phyloP scores from a whole-genome alignment of 2,329 filamentous ascomycete genomes.

The Colletotrichum destructivum region DNA sequence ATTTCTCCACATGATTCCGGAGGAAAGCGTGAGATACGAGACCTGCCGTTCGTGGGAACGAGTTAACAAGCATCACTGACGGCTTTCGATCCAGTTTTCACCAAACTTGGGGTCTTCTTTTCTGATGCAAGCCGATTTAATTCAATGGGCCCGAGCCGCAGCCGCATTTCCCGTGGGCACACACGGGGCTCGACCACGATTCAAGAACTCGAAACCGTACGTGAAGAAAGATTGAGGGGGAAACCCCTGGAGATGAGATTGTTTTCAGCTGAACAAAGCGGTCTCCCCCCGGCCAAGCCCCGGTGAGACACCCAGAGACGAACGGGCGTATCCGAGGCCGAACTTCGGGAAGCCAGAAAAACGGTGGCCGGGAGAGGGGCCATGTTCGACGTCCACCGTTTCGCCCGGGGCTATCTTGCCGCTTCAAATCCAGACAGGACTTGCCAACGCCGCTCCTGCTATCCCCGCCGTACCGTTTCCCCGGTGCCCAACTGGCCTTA shows the following conservation, averaged over 20 bases:
- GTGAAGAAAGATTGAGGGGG: background rate
- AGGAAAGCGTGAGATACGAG: background rate
- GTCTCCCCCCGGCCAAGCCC: background rate
- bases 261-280: background rate
- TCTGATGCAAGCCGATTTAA: conserved; percentile 8
- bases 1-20: conserved; percentile 22
- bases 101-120: background rate
- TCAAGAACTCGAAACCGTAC: background rate
- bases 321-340: background rate
- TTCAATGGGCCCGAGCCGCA: conserved; percentile 3
- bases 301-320: background rate
- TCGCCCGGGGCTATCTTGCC: background rate
- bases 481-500: background rate
- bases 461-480: background rate
- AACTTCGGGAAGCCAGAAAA: conserved; percentile 28
- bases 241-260: background rate
- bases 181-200: background rate
- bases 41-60: conserved; percentile 11
- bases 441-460: background rate
- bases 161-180: background rate
- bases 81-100: background rate
- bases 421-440: background rate
- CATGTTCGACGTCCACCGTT: background rate
- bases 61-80: background rate
- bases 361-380: conserved; percentile 13